Evolutionary conservation across 163 green algal genomes (phyloP).

Genomic region (Scenedesmus sp.): DNA sequence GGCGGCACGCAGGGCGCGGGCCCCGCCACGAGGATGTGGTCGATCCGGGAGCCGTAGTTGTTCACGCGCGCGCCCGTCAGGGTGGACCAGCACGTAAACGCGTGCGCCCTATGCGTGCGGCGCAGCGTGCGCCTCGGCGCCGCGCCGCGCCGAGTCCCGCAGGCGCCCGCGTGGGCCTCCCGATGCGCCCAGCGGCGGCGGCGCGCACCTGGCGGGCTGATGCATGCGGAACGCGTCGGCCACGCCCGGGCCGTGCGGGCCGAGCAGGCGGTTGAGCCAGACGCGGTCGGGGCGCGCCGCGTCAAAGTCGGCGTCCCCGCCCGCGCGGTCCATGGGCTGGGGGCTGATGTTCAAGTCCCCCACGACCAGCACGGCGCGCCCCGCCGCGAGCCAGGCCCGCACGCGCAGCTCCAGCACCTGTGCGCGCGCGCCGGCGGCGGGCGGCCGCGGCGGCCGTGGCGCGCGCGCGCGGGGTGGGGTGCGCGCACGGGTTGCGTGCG

Average conservation of each 20-base stretch:
- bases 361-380: conserved; percentile 67
- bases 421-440: neutral
- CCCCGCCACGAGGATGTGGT: conserved; percentile 69
- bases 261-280: conserved; percentile 44
- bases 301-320: conserved; percentile 3
- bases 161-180: too few species aligned
- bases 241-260: neutral
- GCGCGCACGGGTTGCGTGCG: neutral
- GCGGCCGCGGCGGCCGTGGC: neutral
- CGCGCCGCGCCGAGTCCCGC: too few species aligned
- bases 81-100: conserved; percentile 82
- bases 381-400: conserved; percentile 42
- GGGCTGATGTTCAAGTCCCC: conserved; percentile 87
- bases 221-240: conserved; percentile 24
- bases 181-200: neutral
- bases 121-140: too few species aligned
- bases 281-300: conserved; percentile 22
- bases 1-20: neutral
- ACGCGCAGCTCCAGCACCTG: conserved; percentile 64
- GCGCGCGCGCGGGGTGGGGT: neutral
- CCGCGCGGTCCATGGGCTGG: conserved; percentile 26
- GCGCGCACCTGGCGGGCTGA: neutral
- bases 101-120: conserved; percentile 58
- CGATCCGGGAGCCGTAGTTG: conserved; percentile 86
- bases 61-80: conserved; percentile 66